phyloP scores from a whole-genome alignment of 2,329 filamentous ascomycete genomes.

The Penicillium sclerotigenum region DNA sequence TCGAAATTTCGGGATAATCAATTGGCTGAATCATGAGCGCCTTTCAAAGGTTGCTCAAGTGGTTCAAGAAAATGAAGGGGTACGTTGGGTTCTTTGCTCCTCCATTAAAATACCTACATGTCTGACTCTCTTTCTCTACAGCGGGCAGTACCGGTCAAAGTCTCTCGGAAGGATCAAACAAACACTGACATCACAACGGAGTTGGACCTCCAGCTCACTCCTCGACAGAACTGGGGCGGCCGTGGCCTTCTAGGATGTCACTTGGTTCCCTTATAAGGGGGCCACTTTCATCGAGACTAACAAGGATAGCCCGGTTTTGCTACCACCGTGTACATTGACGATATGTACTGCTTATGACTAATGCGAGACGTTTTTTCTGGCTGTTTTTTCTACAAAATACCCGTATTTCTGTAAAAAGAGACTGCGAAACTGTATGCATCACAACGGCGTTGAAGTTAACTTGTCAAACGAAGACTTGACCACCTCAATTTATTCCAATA shows the following conservation, averaged over 20 bases:
- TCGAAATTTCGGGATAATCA: conserved; percentile 78
- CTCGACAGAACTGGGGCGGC: conserved; percentile 82
- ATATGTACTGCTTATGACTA: conserved; percentile 13
- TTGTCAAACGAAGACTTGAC: not conserved
- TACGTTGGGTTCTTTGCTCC: conserved; percentile 47
- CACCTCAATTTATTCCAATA: not conserved
- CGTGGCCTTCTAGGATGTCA: conserved; percentile 87
- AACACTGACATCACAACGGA: conserved; percentile 49
- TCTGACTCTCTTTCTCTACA: conserved; percentile 34
- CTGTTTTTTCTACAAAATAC: not conserved
- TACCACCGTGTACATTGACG: conserved; percentile 3
- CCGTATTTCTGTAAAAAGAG: not conserved
- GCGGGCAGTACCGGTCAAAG: conserved; percentile 68
- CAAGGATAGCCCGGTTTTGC: not conserved
- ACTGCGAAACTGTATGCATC: not conserved
- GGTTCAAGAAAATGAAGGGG: conserved; percentile 84
- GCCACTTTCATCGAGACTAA: not conserved
- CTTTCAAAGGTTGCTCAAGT: conserved; percentile 83
- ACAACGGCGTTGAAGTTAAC: not conserved
- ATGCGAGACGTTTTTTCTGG: conserved; percentile 8
- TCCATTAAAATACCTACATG: not conserved
- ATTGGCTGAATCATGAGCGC: conserved; percentile 79
- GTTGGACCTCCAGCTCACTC: conserved; percentile 69
- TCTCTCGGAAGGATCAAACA: conserved; percentile 50
- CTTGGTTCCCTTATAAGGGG: conserved; percentile 69